Evolutionary conservation across 2,329 filamentous ascomycete genomes (phyloP).

Genomic region (Botrytis squamosa): DNA sequence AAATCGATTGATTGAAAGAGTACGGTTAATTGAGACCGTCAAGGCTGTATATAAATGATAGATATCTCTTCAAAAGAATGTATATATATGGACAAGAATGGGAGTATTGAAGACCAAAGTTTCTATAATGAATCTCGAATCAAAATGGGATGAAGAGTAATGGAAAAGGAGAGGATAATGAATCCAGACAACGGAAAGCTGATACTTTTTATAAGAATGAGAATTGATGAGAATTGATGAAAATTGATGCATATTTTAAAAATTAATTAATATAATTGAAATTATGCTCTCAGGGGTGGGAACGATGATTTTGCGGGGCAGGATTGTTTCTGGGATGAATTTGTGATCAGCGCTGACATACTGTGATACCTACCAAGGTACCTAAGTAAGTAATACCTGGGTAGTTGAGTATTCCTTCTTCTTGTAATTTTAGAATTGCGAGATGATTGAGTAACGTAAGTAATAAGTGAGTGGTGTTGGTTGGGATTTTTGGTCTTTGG

Average conservation of each 20-base stretch:
- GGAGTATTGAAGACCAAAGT: slow-evolving; percentile 14
- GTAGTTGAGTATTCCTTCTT: not conserved
- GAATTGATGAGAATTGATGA: not conserved
- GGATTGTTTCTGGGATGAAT: not conserved
- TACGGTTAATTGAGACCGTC: not conserved
- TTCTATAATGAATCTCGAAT: not conserved
- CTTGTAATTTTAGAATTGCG: not conserved
- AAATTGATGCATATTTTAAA: not conserved
- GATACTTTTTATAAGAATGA: not conserved
- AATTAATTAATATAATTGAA: slow-evolving; percentile 10
- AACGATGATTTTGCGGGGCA: not conserved
- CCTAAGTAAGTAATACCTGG: not conserved
- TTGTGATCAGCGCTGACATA: not conserved
- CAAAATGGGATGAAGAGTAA: slow-evolving; percentile 1
- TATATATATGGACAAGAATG: not conserved
- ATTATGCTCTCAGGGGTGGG: not conserved
- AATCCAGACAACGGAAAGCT: not conserved
- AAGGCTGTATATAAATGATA: not conserved
- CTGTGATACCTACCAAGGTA: not conserved
- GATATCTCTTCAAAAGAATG: slow-evolving; percentile 16
- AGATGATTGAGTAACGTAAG: not conserved
- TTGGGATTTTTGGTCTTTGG: not conserved
- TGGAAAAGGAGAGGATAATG: not conserved
- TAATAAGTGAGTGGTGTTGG: not conserved
- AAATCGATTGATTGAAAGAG: not conserved